Base-by-base conservation (phyloP, 169 alveolate species). In the Plasmodium relictum region DNA sequence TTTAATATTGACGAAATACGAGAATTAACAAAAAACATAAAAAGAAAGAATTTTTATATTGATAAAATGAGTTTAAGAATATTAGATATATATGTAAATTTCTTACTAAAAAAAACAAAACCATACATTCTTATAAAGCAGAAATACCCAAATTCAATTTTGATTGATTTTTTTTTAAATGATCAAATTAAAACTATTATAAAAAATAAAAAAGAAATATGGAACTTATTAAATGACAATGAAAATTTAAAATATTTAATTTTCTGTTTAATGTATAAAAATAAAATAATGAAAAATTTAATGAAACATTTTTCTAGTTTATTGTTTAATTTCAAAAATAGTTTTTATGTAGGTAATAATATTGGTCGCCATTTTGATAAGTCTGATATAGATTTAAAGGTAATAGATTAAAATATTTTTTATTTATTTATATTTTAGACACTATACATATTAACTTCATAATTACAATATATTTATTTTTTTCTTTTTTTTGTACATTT, bases 271-370 rank as follows among this genome's bases (percentile, higher is more conserved):
- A 65, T 65, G 39, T 50, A 20, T 18, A 74, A 74, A 62, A 74
- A 74, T 65, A 65, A 62, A 61, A 45, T 62, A 0, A 59, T 74
- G 31, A 74, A 26, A 48, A 62, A 50, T 14, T 31, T 74, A 0
- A 3, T 74, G 0, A 20, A n/a, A 5, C 14, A 18, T n/a, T 61
- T 74, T 65, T 59, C 88, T 54, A 26, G 26, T 61, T 18, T 61
- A 42, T 26, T 74, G 5, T 20, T 74, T 31, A 74, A 74, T 62
- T 61, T 6, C 24, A 4, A 52, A 20, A 18, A 74, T 1, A 74
- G 88, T 12, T 74, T 74, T 24, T 74, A 74, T 50, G 74, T 65
- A n/a, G 88, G 88, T 10, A 56, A 74, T 39, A 74, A 74, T 54
- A 45, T 62, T 16, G 88, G 88, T 26, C 71, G 88, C 9, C 63